These are phyloP conservation scores for Pseudocercospora fuligena DNA, from an alignment of 2,329 filamentous ascomycete species.

Conservation along the genomic window DNA sequence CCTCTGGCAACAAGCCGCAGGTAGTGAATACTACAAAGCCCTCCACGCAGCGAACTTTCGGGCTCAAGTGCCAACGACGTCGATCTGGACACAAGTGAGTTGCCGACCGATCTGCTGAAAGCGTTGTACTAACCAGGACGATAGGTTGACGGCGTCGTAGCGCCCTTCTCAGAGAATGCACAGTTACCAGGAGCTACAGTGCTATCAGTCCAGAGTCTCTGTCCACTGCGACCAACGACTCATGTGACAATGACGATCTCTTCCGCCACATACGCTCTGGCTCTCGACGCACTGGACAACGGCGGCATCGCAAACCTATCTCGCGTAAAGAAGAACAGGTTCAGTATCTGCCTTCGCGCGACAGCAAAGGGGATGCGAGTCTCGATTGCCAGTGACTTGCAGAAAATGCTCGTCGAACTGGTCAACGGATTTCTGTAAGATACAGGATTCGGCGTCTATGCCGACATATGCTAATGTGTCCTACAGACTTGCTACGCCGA, in stretches of 20 bases:
- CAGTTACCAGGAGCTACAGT: conserved; percentile 35
- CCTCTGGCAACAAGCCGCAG: conserved; percentile 38
- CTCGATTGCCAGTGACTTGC: conserved; percentile 24
- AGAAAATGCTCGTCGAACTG: conserved; percentile 25
- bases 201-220: conserved; percentile 34
- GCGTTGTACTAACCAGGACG: background rate
- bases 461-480: background rate
- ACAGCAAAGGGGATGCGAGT: conserved; percentile 33
- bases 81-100: conserved; percentile 35
- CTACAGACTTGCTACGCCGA: conserved; percentile 14
- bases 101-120: too few relatives aligned
- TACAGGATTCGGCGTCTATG: too few relatives aligned
- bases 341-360: conserved; percentile 28
- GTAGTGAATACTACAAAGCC: conserved; percentile 38
- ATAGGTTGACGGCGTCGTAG: conserved; percentile 36
- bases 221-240: conserved; percentile 29
- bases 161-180: conserved; percentile 35
- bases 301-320: conserved; percentile 32
- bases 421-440: conserved; percentile 34
- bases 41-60: conserved; percentile 33
- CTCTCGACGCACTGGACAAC: conserved; percentile 37
- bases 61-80: conserved; percentile 36
- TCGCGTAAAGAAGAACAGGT: conserved; percentile 22
- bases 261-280: conserved; percentile 36
- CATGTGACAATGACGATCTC: conserved; percentile 38